Evolutionary conservation across 768 basidiomycete genomes (phyloP).

Genomic region (Rhizopogon rudus): DNA sequence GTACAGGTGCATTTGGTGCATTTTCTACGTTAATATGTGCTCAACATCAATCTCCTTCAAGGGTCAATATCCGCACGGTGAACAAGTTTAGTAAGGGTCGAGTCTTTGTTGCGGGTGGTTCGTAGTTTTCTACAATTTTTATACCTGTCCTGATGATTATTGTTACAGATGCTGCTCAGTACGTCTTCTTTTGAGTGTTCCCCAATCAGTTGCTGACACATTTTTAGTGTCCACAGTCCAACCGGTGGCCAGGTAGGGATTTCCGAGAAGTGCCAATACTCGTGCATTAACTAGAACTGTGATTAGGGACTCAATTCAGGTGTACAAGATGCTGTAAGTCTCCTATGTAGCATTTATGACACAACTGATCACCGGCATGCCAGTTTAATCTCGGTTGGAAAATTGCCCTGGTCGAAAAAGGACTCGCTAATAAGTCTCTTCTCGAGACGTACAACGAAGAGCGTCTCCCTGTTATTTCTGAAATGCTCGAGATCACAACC

Average conservation of each 20-base stretch:
- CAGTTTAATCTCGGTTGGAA: constrained; percentile 28
- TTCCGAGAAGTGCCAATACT: neutral
- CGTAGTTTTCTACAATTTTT: neutral
- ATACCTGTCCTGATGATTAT: too few species aligned
- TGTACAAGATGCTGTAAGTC: constrained; percentile 13
- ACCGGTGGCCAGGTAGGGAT: neutral
- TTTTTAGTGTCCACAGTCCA: constrained; percentile 6
- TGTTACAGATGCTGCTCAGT: constrained; percentile 6
- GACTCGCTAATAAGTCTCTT: constrained; percentile 11
- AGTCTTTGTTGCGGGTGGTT: constrained; percentile 14
- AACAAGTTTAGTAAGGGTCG: constrained; percentile 9
- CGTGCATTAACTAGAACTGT: neutral
- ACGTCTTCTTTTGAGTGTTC: too few species aligned
- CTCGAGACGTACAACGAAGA: constrained; percentile 23
- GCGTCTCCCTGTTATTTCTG: constrained; percentile 25
- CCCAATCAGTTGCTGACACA: neutral
- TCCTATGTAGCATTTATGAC: neutral
- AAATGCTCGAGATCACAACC: constrained; percentile 20
- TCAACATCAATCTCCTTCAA: neutral
- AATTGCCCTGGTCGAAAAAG: constrained; percentile 21
- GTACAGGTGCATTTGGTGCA: constrained; percentile 3
- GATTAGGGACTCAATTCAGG: constrained; percentile 13
- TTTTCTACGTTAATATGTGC: too few species aligned
- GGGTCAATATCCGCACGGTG: constrained; percentile 9
- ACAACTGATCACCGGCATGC: neutral